Evolutionary conservation across 257 asterid genomes (phyloP).

Genomic region (Lithospermum erythrorhizon): DNA sequence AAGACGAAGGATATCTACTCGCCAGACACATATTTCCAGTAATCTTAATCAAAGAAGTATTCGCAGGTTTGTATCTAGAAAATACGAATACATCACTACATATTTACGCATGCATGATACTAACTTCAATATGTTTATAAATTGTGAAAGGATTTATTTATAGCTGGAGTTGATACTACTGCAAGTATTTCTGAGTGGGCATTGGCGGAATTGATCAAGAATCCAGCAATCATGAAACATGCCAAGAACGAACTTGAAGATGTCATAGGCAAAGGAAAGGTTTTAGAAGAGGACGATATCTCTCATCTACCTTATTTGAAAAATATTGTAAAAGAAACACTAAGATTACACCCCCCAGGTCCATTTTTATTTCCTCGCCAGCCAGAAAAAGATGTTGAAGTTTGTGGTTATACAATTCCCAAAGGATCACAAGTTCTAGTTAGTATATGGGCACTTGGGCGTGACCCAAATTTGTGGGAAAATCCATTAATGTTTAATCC

Average conservation of each 20-base stretch:
- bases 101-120: not conserved
- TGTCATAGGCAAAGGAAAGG: constrained; percentile 1
- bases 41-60: no score
- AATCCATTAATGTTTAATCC: constrained; percentile 6
- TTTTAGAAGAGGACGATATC: constrained; percentile 6
- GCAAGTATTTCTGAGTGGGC: constrained; percentile 17
- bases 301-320: constrained; percentile 6
- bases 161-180: constrained; percentile 14
- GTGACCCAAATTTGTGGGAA: constrained; percentile 7
- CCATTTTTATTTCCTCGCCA: constrained; percentile 8
- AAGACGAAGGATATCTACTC: no score
- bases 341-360: constrained; percentile 14
- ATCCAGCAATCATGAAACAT: constrained; percentile 6
- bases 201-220: constrained; percentile 10
- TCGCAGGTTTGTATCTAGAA: no score
- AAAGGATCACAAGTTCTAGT: constrained; percentile 9
- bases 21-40: no score
- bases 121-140: not conserved
- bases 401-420: constrained; percentile 5
- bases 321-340: constrained; percentile 11
- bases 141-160: constrained; percentile 7
- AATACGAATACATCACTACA: no score
- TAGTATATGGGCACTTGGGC: constrained; percentile 13
- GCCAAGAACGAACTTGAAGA: constrained; percentile 2
- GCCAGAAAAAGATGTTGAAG: not conserved